phyloP scores from a whole-genome alignment of 2,329 filamentous ascomycete species.

The Botrytis galanthina region DNA sequence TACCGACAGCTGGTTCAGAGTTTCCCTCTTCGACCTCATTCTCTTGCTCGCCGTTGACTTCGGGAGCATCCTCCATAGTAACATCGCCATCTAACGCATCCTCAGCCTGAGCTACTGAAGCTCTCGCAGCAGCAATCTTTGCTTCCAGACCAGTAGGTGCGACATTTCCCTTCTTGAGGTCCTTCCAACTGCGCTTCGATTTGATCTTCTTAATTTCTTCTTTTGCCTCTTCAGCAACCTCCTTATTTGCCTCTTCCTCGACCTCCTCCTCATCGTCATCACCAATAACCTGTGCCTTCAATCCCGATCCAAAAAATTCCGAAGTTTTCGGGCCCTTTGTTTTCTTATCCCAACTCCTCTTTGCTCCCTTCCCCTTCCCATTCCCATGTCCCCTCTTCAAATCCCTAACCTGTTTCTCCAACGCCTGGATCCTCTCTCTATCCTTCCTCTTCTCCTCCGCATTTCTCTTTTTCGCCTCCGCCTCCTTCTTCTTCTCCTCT shows the following conservation, averaged over 20 bases:
- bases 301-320: conserved; percentile 4
- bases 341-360: neutral
- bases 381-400: neutral
- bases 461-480: neutral
- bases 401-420: conserved; percentile 12
- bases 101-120: neutral
- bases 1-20: neutral
- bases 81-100: neutral
- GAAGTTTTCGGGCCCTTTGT: conserved; percentile 14
- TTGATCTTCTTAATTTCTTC: conserved; percentile 2
- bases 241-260: neutral
- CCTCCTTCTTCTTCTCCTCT: neutral
- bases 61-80: conserved; percentile 7
- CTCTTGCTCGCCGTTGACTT: neutral
- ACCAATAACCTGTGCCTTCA: conserved; percentile 1
- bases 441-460: neutral
- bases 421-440: neutral
- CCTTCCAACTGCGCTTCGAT: conserved; percentile 13
- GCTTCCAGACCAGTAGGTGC: neutral
- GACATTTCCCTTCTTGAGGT: neutral
- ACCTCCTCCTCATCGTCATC: neutral
- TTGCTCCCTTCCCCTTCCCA: neutral
- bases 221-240: neutral
- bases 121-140: conserved; percentile 9
- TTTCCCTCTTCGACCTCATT: neutral